Conservation (phyloP, 2,329 filamentous ascomycete genomes). For the Penicillium concentricum region DNA sequence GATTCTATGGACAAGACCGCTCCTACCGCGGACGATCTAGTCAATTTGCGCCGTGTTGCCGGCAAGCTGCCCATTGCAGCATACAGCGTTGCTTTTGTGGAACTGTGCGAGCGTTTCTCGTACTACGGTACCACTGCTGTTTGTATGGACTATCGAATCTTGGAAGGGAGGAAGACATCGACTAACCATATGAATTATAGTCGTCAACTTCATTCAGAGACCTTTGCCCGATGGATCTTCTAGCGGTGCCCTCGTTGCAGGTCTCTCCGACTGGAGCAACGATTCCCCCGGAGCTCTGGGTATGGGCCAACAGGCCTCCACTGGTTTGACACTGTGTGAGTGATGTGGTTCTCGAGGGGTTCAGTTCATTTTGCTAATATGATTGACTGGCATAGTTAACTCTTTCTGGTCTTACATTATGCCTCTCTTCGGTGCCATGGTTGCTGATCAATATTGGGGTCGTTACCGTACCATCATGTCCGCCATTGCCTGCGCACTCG, state of each 20-base stretch:
- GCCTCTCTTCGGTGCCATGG: constrained; percentile 57
- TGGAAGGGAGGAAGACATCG: neutral
- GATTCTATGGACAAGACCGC: constrained; percentile 7
- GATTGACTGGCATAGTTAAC: constrained; percentile 45
- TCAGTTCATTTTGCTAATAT: neutral
- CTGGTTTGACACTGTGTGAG: constrained; percentile 49
- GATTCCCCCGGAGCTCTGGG: constrained; percentile 53
- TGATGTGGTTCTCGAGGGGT: neutral
- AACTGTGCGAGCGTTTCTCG: constrained; percentile 73
- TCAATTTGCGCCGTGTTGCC: constrained; percentile 35
- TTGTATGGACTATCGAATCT: constrained; percentile 47
- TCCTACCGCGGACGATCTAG: constrained; percentile 37
- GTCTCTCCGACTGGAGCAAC: constrained; percentile 16
- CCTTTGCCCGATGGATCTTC: constrained; percentile 54
- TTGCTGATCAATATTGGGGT: constrained; percentile 69
- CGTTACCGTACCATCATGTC: constrained; percentile 69
- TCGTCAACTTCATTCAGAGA: constrained; percentile 63
- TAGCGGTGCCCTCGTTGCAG: constrained; percentile 46
- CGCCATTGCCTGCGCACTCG: constrained; percentile 62
- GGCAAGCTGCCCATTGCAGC: constrained; percentile 59
- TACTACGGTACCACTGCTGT: constrained; percentile 72
- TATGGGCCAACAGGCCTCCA: constrained; percentile 58
- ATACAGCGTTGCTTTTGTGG: constrained; percentile 70
- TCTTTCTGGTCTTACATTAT: constrained; percentile 63
- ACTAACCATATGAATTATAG: constrained; percentile 29